Evolutionary conservation across 768 basidiomycete genomes (phyloP).

Genomic region (Steccherinum ochraceum): DNA sequence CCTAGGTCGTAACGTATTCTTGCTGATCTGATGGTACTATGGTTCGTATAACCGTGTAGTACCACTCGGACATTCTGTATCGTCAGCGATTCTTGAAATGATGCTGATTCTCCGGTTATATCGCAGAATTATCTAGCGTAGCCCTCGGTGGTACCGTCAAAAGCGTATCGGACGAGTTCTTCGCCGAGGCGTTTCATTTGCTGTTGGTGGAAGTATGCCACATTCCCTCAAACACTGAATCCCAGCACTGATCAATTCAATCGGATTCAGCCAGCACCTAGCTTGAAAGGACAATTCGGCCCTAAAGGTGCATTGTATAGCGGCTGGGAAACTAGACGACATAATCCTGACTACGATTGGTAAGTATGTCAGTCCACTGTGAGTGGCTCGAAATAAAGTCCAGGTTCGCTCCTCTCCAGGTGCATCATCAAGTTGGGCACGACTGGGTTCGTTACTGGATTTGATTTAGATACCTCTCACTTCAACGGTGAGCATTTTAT

Average conservation of each 20-base stretch:
- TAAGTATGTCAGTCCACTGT: constrained; percentile 25
- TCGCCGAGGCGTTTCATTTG: constrained; percentile 79
- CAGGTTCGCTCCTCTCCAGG: constrained; percentile 44
- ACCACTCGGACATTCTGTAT: too few species aligned
- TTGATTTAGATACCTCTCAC: constrained; percentile 93
- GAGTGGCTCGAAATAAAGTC: too few species aligned
- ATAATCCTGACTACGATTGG: constrained; percentile 90
- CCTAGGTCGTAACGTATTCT: too few species aligned
- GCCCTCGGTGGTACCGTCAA: constrained; percentile 73
- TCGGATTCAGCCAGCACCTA: constrained; percentile 63
- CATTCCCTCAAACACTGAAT: neutral
- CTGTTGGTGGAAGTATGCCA: constrained; percentile 69
- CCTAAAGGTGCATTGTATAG: constrained; percentile 91
- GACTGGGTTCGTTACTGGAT: constrained; percentile 64
- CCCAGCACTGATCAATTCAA: neutral
- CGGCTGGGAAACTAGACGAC: constrained; percentile 91
- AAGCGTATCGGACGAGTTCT: constrained; percentile 91
- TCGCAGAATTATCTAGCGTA: constrained; percentile 83
- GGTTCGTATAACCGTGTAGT: too few species aligned
- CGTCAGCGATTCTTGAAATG: too few species aligned
- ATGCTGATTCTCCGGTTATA: neutral
- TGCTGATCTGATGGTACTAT: too few species aligned
- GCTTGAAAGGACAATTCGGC: constrained; percentile 94
- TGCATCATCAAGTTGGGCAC: constrained; percentile 87
- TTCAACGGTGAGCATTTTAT: constrained; percentile 65